phyloP scores from a whole-genome alignment of 768 basidiomycete genomes.

The Amanita phalloides region DNA sequence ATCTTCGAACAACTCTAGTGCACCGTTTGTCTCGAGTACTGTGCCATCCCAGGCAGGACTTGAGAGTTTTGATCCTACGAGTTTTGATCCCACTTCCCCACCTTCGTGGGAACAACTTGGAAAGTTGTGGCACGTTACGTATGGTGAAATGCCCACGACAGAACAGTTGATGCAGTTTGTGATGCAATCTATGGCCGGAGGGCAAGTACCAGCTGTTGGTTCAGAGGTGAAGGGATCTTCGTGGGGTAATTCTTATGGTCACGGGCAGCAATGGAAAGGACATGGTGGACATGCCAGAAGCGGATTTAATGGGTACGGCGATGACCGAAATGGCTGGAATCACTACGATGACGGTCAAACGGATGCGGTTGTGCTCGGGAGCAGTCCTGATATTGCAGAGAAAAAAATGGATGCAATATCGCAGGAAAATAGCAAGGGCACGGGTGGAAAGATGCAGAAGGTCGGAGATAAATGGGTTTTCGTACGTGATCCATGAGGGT shows the following conservation, averaged over 20 bases:
- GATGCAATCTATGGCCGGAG: constrained; percentile 29
- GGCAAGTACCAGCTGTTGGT: constrained; percentile 11
- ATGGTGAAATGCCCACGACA: constrained; percentile 59
- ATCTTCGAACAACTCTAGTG: constrained; percentile 38
- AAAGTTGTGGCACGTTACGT: constrained; percentile 63
- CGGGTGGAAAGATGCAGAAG: constrained; percentile 53
- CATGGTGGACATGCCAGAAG: constrained; percentile 26
- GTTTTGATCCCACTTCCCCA: constrained; percentile 67
- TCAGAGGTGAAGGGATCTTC: constrained; percentile 9
- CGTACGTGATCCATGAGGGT: constrained; percentile 30
- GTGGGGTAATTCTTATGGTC: constrained; percentile 9
- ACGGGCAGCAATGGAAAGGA: constrained; percentile 20
- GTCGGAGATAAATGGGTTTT: constrained; percentile 69
- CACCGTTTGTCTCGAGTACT: constrained; percentile 25
- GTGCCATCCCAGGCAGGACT: constrained; percentile 33
- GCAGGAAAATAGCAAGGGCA: constrained; percentile 13
- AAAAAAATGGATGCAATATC: not conserved
- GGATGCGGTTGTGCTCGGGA: constrained; percentile 53
- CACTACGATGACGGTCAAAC: constrained; percentile 27
- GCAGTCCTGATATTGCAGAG: constrained; percentile 19
- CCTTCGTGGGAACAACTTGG: constrained; percentile 75
- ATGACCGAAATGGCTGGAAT: constrained; percentile 33
- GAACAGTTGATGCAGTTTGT: constrained; percentile 68
- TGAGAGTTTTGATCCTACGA: constrained; percentile 56
- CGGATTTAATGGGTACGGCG: constrained; percentile 28